Evolutionary conservation across 2,329 filamentous ascomycete genomes (phyloP).

Genomic region (Ophiocordyceps sinensis): DNA sequence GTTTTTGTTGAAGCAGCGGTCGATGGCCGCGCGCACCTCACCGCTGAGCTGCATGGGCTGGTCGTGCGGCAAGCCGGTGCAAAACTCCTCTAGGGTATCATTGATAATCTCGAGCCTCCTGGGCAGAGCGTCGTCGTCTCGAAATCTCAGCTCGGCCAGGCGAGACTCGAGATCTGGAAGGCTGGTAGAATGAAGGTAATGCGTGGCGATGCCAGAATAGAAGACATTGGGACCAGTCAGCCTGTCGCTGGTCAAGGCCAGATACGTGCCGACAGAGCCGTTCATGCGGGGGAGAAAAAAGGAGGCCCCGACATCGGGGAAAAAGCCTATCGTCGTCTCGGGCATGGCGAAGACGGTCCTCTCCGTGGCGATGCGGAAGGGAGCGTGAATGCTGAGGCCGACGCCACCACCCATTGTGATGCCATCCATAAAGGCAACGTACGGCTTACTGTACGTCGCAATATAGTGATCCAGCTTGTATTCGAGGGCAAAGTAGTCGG

Average conservation of each 20-base stretch:
- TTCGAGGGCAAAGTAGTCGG: constrained; percentile 84
- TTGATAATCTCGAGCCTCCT: constrained; percentile 62
- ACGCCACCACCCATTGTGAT: constrained; percentile 98
- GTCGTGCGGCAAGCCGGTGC: constrained; percentile 67
- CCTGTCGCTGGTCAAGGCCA: constrained; percentile 78
- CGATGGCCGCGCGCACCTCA: constrained; percentile 63
- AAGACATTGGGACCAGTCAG: constrained; percentile 74
- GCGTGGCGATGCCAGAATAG: constrained; percentile 84
- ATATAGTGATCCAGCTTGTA: constrained; percentile 94
- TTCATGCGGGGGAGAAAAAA: constrained; percentile 91
- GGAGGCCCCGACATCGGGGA: constrained; percentile 91
- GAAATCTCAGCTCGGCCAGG: constrained; percentile 78
- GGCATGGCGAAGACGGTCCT: constrained; percentile 96
- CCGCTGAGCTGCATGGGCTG: constrained; percentile 55
- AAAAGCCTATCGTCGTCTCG: constrained; percentile 96
- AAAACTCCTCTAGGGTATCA: constrained; percentile 82
- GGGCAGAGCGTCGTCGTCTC: constrained; percentile 52
- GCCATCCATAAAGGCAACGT: constrained; percentile 91
- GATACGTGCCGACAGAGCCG: constrained; percentile 76
- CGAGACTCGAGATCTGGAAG: constrained; percentile 70
- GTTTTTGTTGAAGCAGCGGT: constrained; percentile 62
- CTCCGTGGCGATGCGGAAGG: constrained; percentile 92
- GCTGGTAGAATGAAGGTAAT: constrained; percentile 87
- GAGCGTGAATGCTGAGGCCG: constrained; percentile 84
- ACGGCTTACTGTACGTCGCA: constrained; percentile 84